Percentiles rank a stretch among this genome's conserved stretches.
These are phyloP conservation scores for Aspergillus pseudoviridinutans DNA, from an alignment of 2,329 filamentous ascomycete species.

Conservation along the genomic window DNA sequence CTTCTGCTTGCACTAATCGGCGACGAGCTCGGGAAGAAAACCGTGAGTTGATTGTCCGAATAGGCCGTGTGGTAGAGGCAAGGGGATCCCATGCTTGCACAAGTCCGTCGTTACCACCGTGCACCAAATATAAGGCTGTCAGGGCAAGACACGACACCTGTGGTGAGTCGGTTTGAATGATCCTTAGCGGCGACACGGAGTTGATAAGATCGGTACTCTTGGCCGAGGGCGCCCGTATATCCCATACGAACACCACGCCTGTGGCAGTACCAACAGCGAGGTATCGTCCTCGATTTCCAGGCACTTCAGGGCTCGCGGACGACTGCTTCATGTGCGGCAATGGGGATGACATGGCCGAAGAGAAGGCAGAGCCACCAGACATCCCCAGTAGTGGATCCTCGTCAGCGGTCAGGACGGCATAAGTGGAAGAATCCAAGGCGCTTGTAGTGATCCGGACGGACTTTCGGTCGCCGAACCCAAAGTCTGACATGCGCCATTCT, in stretches of 20 bases:
- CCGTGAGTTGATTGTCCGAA: constrained; percentile 81
- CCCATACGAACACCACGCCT: constrained; percentile 79
- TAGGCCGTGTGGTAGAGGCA: constrained; percentile 70
- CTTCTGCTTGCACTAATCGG: constrained; percentile 63
- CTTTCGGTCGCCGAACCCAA: constrained; percentile 59
- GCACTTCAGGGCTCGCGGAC: constrained; percentile 58
- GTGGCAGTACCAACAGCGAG: constrained; percentile 75
- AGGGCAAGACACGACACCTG: constrained; percentile 78
- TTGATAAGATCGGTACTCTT: constrained; percentile 53
- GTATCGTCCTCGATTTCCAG: constrained; percentile 77
- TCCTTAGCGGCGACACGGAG: constrained; percentile 65
- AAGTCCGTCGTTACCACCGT: constrained; percentile 90
- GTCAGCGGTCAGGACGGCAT: constrained; percentile 64
- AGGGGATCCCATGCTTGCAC: constrained; percentile 98
- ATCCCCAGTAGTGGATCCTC: constrained; percentile 73
- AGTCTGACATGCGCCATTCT: constrained; percentile 63
- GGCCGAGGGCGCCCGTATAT: constrained; percentile 65
- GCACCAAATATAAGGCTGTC: constrained; percentile 81
- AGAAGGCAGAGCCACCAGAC: constrained; percentile 51
- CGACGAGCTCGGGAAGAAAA: constrained; percentile 80
- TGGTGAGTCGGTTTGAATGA: constrained; percentile 87
- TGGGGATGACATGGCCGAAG: constrained; percentile 53
- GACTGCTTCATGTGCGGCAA: constrained; percentile 46
- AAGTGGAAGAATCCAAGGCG: constrained; percentile 69
- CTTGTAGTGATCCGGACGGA: constrained; percentile 63